Evolutionary conservation across 2,329 filamentous ascomycete genomes (phyloP).

Genomic region (Beauveria rudraprayagi): DNA sequence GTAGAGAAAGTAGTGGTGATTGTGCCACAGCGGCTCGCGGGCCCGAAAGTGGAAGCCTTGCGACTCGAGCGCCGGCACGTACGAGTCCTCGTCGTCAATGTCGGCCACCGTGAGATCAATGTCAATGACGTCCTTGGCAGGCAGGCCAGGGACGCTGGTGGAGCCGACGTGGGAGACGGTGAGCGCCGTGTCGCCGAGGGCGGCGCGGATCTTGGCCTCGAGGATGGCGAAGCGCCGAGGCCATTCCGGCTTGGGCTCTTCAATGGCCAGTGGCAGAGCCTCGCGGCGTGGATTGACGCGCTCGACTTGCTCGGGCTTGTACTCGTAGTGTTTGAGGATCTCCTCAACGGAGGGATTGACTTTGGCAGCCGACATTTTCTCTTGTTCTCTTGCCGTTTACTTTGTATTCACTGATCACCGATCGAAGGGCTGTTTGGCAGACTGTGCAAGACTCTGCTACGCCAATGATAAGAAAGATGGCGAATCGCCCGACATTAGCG

Average conservation of each 20-base stretch:
- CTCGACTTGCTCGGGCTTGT: slow-evolving; percentile 10
- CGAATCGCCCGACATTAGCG: background rate
- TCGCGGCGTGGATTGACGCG: slow-evolving; percentile 7
- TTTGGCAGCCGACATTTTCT: background rate
- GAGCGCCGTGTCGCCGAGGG: slow-evolving; percentile 22
- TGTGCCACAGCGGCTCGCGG: slow-evolving; percentile 34
- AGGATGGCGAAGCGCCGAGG: slow-evolving; percentile 17
- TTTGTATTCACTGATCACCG: background rate
- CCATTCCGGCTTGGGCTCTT: slow-evolving; percentile 10
- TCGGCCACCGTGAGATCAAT: slow-evolving; percentile 35
- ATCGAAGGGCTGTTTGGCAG: no score
- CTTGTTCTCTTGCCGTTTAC: background rate
- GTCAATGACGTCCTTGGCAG: slow-evolving; percentile 40
- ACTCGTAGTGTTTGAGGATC: slow-evolving; percentile 5
- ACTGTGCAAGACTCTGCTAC: no score
- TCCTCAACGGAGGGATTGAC: background rate
- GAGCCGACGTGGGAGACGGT: slow-evolving; percentile 36
- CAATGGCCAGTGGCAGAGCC: slow-evolving; percentile 7
- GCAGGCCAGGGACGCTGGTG: slow-evolving; percentile 35
- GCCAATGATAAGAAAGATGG: no score
- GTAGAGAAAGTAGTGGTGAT: slow-evolving; percentile 32
- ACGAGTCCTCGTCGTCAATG: slow-evolving; percentile 27
- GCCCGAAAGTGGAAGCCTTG: slow-evolving; percentile 33
- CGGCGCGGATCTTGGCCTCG: slow-evolving; percentile 20
- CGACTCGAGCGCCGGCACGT: slow-evolving; percentile 30